A percentile compares a stretch with the other conserved stretches of the same genome.
Conservation (phyloP, 2,329 filamentous ascomycete species). For the Xylariaceae sp. region DNA sequence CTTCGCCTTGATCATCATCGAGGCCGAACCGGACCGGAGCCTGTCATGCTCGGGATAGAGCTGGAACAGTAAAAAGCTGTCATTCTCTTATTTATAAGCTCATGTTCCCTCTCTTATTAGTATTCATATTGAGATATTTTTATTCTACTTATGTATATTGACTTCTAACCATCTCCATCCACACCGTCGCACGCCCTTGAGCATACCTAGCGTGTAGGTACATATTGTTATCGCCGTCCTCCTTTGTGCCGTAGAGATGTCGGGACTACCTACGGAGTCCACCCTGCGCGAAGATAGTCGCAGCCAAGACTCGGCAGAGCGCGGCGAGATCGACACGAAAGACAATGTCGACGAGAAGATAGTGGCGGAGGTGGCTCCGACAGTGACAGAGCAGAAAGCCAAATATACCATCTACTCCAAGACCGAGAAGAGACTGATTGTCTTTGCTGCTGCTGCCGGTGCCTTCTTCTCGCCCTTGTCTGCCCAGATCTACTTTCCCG, state of each 20-base stretch:
- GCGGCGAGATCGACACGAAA: background rate
- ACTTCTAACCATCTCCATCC: background rate
- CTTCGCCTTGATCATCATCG: background rate
- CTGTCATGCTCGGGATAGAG: background rate
- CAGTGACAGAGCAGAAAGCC: background rate
- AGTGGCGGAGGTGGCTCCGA: constrained; percentile 7
- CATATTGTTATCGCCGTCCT: background rate
- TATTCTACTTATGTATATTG: no score
- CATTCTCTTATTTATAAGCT: no score
- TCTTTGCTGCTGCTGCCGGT: constrained; percentile 28
- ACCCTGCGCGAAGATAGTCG: background rate
- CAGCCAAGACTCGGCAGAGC: background rate
- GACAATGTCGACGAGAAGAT: background rate
- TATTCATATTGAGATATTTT: no score
- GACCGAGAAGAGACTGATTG: constrained; percentile 30
- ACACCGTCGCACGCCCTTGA: background rate
- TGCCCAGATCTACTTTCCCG: constrained; percentile 42
- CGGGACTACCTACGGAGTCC: background rate
- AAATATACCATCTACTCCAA: constrained; percentile 26
- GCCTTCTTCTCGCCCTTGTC: constrained; percentile 34
- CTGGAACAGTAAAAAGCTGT: no score
- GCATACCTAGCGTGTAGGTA: background rate
- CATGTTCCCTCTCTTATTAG: no score
- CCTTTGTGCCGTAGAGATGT: constrained; percentile 4
- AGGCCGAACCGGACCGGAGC: constrained; percentile 4